Percentiles rank a stretch among this genome's conserved stretches.
Conservation (phyloP, 2,329 filamentous ascomycete species). For the Aspergillus hiratsukae region DNA sequence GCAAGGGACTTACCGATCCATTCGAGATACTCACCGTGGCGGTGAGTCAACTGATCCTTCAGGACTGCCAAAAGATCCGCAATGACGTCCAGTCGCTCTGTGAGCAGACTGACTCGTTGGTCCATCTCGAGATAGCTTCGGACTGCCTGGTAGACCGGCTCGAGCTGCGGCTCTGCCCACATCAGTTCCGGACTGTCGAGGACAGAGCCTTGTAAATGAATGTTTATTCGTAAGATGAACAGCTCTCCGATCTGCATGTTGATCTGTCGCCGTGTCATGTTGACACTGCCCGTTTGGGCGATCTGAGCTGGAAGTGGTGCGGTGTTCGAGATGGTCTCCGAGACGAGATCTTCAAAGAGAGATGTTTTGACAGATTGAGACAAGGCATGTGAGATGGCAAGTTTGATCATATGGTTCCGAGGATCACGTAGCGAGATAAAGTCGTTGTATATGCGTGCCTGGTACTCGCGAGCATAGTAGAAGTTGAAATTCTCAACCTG, state of each 20-base stretch:
- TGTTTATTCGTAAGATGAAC: slow-evolving; percentile 96
- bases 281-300: slow-evolving; percentile 85
- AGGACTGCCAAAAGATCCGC: slow-evolving; percentile 86
- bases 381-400: slow-evolving; percentile 91
- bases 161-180: slow-evolving; percentile 95
- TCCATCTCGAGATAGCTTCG: slow-evolving; percentile 97
- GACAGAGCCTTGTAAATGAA: slow-evolving; percentile 94
- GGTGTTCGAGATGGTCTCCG: slow-evolving; percentile 87
- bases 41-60: slow-evolving; percentile 92
- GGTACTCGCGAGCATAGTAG: slow-evolving; percentile 97
- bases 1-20: slow-evolving; percentile 67
- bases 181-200: slow-evolving; percentile 96
- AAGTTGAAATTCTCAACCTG: slow-evolving; percentile 99
- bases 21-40: slow-evolving; percentile 82
- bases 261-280: slow-evolving; percentile 81
- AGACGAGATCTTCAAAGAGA: slow-evolving; percentile 91
- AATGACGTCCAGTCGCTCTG: slow-evolving; percentile 87
- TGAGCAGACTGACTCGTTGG: slow-evolving; percentile 83
- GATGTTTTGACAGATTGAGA: slow-evolving; percentile 98
- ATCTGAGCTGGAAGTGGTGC: slow-evolving; percentile 93
- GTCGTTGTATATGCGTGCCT: slow-evolving; percentile 98
- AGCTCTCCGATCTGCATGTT: slow-evolving; percentile 99
- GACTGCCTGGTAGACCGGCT: slow-evolving; percentile 94
- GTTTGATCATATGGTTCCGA: slow-evolving; percentile 95
- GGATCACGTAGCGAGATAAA: slow-evolving; percentile 95